Evolutionary conservation across 2,329 filamentous ascomycete genomes (phyloP).

Genomic region (Blastomyces emzantsi): DNA sequence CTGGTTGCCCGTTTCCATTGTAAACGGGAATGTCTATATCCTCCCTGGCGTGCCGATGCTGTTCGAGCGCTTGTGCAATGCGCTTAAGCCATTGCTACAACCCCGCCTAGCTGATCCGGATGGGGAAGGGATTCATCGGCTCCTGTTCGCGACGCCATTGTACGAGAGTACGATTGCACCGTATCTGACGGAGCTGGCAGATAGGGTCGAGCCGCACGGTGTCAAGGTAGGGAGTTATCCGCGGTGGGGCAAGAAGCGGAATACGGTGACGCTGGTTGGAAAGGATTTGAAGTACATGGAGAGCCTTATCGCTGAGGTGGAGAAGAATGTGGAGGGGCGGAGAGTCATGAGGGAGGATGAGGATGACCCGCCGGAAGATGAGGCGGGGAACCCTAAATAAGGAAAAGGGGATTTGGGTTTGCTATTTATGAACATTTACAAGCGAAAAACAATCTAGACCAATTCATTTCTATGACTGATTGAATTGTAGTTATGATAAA

Average conservation of each 20-base stretch:
- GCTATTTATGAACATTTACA: neutral
- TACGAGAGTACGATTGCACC: conserved; percentile 76
- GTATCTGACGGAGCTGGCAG: conserved; percentile 72
- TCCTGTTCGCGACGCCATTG: conserved; percentile 79
- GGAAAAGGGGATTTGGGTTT: neutral
- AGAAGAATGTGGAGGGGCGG: conserved; percentile 63
- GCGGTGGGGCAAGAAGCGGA: conserved; percentile 75
- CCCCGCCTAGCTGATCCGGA: conserved; percentile 66
- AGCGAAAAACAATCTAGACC: neutral
- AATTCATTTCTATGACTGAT: neutral
- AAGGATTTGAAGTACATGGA: conserved; percentile 70
- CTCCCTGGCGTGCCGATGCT: conserved; percentile 80
- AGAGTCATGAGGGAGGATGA: conserved; percentile 64
- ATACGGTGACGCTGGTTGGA: conserved; percentile 81
- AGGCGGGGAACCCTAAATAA: neutral
- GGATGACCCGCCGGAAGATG: conserved; percentile 42
- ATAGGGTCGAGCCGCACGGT: conserved; percentile 61
- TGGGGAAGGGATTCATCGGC: conserved; percentile 67
- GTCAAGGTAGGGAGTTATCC: conserved; percentile 96
- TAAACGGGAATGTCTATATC: conserved; percentile 91
- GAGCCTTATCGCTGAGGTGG: conserved; percentile 66
- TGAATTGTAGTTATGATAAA: neutral
- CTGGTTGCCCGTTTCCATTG: conserved; percentile 83
- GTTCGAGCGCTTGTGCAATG: conserved; percentile 70
- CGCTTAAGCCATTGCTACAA: conserved; percentile 60